Evolutionary conservation across 1,284 basidiomycete genomes (phyloP).

Genomic region (Microbotryum intermedium): DNA sequence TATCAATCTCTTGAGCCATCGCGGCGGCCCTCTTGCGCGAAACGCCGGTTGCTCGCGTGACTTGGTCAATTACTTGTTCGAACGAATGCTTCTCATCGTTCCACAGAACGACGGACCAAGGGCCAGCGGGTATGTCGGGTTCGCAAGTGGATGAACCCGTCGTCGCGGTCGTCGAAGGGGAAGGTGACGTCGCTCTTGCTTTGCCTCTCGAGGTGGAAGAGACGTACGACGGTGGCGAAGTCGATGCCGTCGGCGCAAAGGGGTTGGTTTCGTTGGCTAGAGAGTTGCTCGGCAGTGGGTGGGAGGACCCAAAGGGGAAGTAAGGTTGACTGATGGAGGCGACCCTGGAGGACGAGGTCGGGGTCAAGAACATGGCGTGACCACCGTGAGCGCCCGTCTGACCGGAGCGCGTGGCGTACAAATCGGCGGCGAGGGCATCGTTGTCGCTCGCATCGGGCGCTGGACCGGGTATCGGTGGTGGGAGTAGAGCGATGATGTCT

Average conservation of each 20-base stretch:
- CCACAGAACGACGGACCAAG: conserved; percentile 82
- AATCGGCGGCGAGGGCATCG: no score
- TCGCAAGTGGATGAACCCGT: background rate
- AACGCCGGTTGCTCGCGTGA: conserved; percentile 58
- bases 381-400: no score
- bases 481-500: conserved; percentile 7
- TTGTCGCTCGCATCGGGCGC: background rate
- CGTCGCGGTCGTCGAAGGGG: background rate
- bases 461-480: background rate
- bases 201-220: conserved; percentile 6
- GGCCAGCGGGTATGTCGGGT: conserved; percentile 43
- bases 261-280: background rate
- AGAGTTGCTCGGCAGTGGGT: conserved; percentile 3
- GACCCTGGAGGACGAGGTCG: conserved; percentile 27
- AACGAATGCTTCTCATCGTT: conserved; percentile 97
- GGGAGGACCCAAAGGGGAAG: background rate
- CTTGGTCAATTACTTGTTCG: conserved; percentile 74
- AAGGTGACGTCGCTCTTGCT: background rate
- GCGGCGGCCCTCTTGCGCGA: conserved; percentile 56
- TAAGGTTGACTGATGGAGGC: conserved; percentile 12
- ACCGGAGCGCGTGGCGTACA: no score
- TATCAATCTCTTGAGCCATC: conserved; percentile 63
- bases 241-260: conserved; percentile 27
- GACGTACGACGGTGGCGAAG: conserved; percentile 32
- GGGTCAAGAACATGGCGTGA: conserved; percentile 22